Percentiles rank a stretch among this genome's conserved stretches.
Evolutionary conservation across 176 grass and related monocot genomes (phyloP).

Genomic region (Eremochloa ophiuroides): DNA sequence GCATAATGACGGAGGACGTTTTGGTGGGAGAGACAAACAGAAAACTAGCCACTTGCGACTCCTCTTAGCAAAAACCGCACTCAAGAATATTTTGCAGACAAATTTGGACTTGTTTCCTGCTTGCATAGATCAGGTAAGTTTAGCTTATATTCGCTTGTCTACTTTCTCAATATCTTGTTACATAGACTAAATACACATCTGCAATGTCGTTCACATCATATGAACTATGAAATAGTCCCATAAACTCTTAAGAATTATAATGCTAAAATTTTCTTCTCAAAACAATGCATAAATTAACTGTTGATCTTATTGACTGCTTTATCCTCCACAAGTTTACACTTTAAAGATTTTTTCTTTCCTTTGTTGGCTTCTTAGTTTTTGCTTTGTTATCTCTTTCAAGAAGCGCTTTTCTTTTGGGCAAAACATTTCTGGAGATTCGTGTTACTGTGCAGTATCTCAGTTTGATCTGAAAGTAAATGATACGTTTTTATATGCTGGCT

Average conservation of each 20-base stretch:
- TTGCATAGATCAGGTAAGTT: conserved; percentile 89
- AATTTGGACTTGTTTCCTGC: conserved; percentile 92
- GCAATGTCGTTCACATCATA: neutral
- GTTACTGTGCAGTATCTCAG: neutral
- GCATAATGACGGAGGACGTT: conserved; percentile 65
- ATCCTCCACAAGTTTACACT: neutral
- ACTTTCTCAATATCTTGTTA: conserved; percentile 14
- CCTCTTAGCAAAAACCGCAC: conserved; percentile 87
- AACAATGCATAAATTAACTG: neutral
- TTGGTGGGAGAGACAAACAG: conserved; percentile 73
- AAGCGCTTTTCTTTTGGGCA: neutral
- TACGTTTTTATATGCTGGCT: neutral
- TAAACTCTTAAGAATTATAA: neutral
- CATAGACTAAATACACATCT: neutral
- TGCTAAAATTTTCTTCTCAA: conserved; percentile 22
- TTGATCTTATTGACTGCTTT: neutral
- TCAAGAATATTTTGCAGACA: conserved; percentile 91
- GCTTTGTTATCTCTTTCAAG: conserved; percentile 3
- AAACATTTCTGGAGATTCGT: neutral
- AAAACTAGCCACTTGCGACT: conserved; percentile 75
- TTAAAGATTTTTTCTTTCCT: neutral
- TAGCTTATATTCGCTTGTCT: conserved; percentile 15
- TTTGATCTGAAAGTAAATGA: neutral
- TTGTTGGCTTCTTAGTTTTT: neutral
- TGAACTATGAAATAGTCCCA: conserved; percentile 14